Evolutionary conservation across 2,329 filamentous ascomycete species (phyloP).

Genomic region (Delphinella strobiligena): DNA sequence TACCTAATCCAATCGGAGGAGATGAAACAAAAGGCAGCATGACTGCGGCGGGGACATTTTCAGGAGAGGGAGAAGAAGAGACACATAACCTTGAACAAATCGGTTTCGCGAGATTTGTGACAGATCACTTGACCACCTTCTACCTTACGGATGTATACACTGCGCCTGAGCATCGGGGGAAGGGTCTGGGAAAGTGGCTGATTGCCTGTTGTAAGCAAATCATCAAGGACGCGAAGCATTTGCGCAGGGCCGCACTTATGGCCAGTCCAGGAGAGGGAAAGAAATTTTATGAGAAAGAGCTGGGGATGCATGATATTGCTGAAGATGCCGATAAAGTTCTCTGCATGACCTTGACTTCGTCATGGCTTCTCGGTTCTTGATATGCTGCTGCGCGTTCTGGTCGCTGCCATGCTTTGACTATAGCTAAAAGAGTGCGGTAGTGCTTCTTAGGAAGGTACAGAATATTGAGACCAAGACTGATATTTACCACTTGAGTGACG

Average conservation of each 20-base stretch:
- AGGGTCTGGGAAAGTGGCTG: conserved; percentile 16
- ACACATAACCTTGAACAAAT: conserved; percentile 16
- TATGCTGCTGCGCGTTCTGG: no score
- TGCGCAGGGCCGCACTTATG: conserved; percentile 14
- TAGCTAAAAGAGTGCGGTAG: no score
- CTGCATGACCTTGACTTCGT: no score
- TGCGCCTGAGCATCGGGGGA: conserved; percentile 10
- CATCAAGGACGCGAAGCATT: conserved; percentile 11
- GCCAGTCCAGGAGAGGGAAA: conserved; percentile 11
- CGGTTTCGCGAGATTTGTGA: conserved; percentile 17
- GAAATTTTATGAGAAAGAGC: conserved; percentile 13
- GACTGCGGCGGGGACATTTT: conserved; percentile 2
- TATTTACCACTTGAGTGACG: no score
- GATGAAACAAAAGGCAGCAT: no score
- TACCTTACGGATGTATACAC: conserved; percentile 19
- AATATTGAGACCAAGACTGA: no score
- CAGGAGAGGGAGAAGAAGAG: no score
- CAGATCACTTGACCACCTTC: conserved; percentile 15
- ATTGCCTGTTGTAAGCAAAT: conserved; percentile 13
- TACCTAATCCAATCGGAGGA: background rate
- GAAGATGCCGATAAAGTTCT: conserved; percentile 7
- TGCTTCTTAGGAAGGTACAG: no score
- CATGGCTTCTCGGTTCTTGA: no score
- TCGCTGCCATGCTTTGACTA: no score
- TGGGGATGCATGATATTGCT: conserved; percentile 13